phyloP scores from a whole-genome alignment of 139 green algal species.

The Diplosphaera chodatii region DNA sequence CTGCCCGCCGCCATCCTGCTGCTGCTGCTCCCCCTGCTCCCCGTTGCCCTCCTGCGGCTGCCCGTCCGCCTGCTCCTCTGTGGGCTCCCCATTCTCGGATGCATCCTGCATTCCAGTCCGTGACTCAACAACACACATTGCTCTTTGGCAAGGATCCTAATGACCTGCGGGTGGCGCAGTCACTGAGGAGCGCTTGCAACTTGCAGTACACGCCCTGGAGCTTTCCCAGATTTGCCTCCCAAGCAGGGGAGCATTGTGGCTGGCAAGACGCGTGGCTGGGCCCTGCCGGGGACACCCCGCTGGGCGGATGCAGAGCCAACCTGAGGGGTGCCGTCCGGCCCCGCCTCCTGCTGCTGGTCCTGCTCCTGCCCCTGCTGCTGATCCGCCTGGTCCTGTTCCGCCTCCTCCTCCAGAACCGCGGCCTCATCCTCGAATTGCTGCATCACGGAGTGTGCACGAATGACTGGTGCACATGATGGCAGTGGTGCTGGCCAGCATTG shows the following conservation, averaged over 20 bases:
- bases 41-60: conserved; percentile 17
- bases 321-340: neutral
- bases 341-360: conserved; percentile 29
- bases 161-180: no score
- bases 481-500: no score
- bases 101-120: conserved; percentile 13
- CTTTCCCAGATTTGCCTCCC: no score
- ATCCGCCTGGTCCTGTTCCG: conserved; percentile 23
- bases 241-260: no score
- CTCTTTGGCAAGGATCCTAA: no score
- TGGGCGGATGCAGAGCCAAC: no score
- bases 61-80: conserved; percentile 26
- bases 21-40: conserved; percentile 8
- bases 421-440: conserved; percentile 74
- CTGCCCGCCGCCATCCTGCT: conserved; percentile 10
- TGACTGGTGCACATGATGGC: neutral
- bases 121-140: no score
- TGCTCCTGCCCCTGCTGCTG: conserved; percentile 32
- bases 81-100: conserved; percentile 2
- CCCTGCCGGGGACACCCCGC: no score
- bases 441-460: neutral
- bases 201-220: no score
- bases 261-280: no score
- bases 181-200: no score
- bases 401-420: conserved; percentile 26